Evolutionary conservation across 345 rosid species (phyloP).

Genomic region (Corymbia maculata): DNA sequence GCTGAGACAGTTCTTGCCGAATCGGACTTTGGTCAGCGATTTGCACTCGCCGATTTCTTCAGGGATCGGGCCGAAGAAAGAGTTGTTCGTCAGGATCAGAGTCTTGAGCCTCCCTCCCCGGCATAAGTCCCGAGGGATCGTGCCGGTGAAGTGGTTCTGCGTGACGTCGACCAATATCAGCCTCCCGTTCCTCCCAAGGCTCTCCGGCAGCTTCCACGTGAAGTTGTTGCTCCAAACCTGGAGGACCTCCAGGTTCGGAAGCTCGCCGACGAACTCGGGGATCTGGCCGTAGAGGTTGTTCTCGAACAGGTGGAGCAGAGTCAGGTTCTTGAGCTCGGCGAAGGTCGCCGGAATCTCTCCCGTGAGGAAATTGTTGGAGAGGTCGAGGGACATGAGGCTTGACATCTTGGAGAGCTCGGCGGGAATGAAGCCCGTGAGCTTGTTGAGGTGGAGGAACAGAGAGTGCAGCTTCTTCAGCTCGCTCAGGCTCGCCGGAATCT

Average conservation of each 20-base stretch:
- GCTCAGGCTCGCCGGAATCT: slow-evolving; percentile 55
- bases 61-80: slow-evolving; percentile 70
- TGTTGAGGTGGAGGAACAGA: slow-evolving; percentile 72
- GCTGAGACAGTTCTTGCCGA: slow-evolving; percentile 37
- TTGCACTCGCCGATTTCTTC: slow-evolving; percentile 60
- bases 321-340: slow-evolving; percentile 27
- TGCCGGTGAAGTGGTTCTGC: slow-evolving; percentile 61
- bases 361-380: slow-evolving; percentile 48
- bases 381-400: slow-evolving; percentile 65
- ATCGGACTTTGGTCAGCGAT: slow-evolving; percentile 48
- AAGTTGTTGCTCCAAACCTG: slow-evolving; percentile 73
- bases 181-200: slow-evolving; percentile 64
- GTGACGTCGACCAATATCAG: slow-evolving; percentile 51
- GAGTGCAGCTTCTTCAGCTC: slow-evolving; percentile 44
- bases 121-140: slow-evolving; percentile 66
- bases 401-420: slow-evolving; percentile 53
- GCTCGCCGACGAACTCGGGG: slow-evolving; percentile 58
- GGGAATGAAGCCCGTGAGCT: slow-evolving; percentile 67
- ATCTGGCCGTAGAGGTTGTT: slow-evolving; percentile 58
- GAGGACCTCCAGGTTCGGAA: slow-evolving; percentile 63
- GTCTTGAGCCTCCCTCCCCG: slow-evolving; percentile 40
- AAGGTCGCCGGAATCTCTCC: slow-evolving; percentile 77
- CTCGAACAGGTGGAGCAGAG: slow-evolving; percentile 54
- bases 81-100: slow-evolving; percentile 56
- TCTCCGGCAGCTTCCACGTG: slow-evolving; percentile 52